Evolutionary conservation across 106 monocot species (phyloP).

Genomic region (Alisma plantagoaquatica): DNA sequence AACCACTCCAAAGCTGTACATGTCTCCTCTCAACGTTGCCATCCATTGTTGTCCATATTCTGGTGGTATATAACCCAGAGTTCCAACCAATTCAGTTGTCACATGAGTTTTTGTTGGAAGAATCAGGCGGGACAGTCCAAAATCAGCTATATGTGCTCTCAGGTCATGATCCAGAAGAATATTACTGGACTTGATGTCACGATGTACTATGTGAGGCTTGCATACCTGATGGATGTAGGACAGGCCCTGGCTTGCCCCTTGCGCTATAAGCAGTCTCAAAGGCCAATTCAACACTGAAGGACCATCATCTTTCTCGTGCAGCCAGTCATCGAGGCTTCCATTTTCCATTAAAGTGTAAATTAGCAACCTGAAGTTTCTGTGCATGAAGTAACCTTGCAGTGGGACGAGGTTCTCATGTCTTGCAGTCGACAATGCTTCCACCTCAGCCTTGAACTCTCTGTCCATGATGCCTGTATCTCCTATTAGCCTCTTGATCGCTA

Average conservation of each 20-base stretch:
- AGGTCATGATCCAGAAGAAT: slow-evolving; percentile 48
- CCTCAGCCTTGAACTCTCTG: slow-evolving; percentile 63
- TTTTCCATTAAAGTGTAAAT: slow-evolving; percentile 73
- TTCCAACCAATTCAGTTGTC: slow-evolving; percentile 58
- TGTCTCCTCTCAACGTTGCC: slow-evolving; percentile 15
- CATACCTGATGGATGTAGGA: slow-evolving; percentile 54
- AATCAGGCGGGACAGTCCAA: slow-evolving; percentile 52
- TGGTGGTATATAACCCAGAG: slow-evolving; percentile 65
- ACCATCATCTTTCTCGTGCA: slow-evolving; percentile 48
- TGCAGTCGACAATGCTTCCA: slow-evolving; percentile 53
- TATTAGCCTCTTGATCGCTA: slow-evolving; percentile 58
- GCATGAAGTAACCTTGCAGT: slow-evolving; percentile 48
- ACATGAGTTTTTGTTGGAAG: slow-evolving; percentile 57
- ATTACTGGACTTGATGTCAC: slow-evolving; percentile 70
- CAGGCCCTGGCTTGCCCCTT: slow-evolving; percentile 46
- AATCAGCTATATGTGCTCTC: slow-evolving; percentile 56
- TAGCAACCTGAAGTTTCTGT: slow-evolving; percentile 36
- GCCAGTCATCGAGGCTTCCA: slow-evolving; percentile 72
- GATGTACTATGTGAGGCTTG: slow-evolving; percentile 54
- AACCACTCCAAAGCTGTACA: slow-evolving; percentile 19
- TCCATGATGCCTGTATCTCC: slow-evolving; percentile 55
- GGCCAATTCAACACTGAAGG: slow-evolving; percentile 32
- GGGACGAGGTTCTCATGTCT: slow-evolving; percentile 57
- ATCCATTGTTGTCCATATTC: slow-evolving; percentile 32
- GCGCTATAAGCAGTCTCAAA: slow-evolving; percentile 40